Conservation (phyloP, 306 rosid genomes). For the Acacia confusa region DNA sequence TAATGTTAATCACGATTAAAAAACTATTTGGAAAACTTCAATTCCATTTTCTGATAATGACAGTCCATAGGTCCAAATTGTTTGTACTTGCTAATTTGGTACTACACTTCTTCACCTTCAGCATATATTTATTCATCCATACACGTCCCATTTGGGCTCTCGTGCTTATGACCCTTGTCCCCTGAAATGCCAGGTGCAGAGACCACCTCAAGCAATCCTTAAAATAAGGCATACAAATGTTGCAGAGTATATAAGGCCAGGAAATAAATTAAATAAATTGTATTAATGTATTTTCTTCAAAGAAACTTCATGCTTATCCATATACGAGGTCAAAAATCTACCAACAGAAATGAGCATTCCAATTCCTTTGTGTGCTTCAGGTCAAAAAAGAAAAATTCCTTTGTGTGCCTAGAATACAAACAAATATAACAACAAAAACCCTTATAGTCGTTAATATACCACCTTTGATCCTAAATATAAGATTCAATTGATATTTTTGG, state of each 20-base stretch:
- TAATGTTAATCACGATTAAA: too few relatives aligned
- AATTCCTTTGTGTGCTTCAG: background rate
- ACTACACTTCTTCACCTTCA: constrained; percentile 26
- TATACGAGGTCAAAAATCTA: background rate
- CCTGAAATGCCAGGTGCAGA: background rate
- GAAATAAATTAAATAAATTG: background rate
- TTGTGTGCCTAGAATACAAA: background rate
- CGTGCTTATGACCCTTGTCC: background rate
- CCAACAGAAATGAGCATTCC: background rate
- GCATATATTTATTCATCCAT: background rate
- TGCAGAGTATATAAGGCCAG: background rate
- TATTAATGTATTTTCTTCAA: background rate
- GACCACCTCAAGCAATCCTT: background rate
- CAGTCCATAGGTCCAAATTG: background rate
- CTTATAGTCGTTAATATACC: too few relatives aligned
- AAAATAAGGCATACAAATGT: background rate
- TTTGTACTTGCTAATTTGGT: background rate
- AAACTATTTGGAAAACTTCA: too few relatives aligned
- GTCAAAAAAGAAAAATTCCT: background rate
- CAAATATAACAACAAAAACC: background rate
- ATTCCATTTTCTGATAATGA: background rate
- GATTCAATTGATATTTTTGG: too few relatives aligned
- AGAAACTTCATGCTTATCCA: background rate
- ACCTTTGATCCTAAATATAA: too few relatives aligned
- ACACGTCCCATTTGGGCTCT: background rate